A percentile compares a stretch with the other conserved stretches of the same genome.
phyloP scores from a whole-genome alignment of 2,329 filamentous ascomycete species.

The Arthrobotrys iridis region DNA sequence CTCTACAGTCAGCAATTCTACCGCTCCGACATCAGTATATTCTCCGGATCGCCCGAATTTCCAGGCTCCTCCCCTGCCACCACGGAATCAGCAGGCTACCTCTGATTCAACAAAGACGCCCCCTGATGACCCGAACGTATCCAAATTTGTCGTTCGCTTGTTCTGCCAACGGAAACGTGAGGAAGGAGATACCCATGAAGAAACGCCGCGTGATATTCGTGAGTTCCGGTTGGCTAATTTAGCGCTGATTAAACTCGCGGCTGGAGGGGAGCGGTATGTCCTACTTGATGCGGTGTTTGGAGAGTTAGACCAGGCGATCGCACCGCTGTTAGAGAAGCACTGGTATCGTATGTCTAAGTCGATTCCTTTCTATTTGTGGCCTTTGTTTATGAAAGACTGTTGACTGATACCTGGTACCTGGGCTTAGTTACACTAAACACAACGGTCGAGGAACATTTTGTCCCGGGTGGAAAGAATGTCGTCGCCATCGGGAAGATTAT shows the following conservation, averaged over 20 bases:
- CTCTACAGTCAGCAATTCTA: background rate
- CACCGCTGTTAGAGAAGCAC: slow-evolving; percentile 46
- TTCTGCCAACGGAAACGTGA: slow-evolving; percentile 49
- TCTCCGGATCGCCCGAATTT: slow-evolving; percentile 19
- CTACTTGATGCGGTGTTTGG: slow-evolving; percentile 46
- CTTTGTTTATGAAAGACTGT: background rate
- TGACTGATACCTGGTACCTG: background rate
- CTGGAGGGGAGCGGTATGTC: slow-evolving; percentile 36
- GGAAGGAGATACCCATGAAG: slow-evolving; percentile 33
- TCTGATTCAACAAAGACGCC: background rate
- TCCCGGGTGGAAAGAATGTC: slow-evolving; percentile 17
- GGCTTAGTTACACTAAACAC: slow-evolving; percentile 24
- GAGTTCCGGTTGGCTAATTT: slow-evolving; percentile 41
- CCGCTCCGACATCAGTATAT: slow-evolving; percentile 23
- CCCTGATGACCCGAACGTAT: slow-evolving; percentile 38
- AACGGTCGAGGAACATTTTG: slow-evolving; percentile 12
- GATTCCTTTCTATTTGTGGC: background rate
- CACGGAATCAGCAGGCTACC: background rate
- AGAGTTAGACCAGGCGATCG: slow-evolving; percentile 43
- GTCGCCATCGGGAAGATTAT: slow-evolving; percentile 24
- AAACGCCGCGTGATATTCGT: slow-evolving; percentile 46
- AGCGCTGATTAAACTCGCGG: slow-evolving; percentile 38
- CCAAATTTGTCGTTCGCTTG: slow-evolving; percentile 32
- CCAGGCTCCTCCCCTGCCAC: background rate
- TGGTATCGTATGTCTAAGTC: slow-evolving; percentile 49